These are phyloP conservation scores for Gloeopeniophorella convolvens DNA, from an alignment of 768 basidiomycete genomes.

Conservation along the genomic window DNA sequence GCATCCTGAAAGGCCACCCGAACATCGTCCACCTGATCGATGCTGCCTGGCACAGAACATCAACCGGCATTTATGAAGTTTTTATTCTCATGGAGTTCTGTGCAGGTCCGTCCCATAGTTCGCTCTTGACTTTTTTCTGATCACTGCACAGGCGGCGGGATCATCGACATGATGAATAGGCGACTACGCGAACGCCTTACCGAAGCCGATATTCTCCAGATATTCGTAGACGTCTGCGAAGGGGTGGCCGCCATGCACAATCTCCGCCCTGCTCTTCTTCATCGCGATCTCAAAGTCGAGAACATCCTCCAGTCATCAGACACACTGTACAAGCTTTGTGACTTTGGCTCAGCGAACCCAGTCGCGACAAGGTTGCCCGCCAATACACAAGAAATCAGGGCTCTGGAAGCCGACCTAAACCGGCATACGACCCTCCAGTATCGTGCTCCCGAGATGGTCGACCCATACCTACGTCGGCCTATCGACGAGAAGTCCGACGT, in stretches of 20 bases:
- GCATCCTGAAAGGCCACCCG: slow-evolving; percentile 85
- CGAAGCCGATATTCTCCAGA: slow-evolving; percentile 94
- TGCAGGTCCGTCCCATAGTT: slow-evolving; percentile 48
- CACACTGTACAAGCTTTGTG: slow-evolving; percentile 90
- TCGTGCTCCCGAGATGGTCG: slow-evolving; percentile 98
- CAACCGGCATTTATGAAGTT: slow-evolving; percentile 85
- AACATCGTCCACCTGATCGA: slow-evolving; percentile 96
- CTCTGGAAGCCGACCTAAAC: slow-evolving; percentile 86
- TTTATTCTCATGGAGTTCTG: slow-evolving; percentile 99
- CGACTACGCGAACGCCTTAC: slow-evolving; percentile 90
- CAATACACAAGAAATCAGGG: slow-evolving; percentile 77
- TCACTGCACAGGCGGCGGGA: slow-evolving; percentile 72
- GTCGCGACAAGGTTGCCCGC: slow-evolving; percentile 66
- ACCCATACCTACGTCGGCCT: slow-evolving; percentile 74
- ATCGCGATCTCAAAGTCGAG: slow-evolving; percentile 98
- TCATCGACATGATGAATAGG: slow-evolving; percentile 99
- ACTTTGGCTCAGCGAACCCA: slow-evolving; percentile 90
- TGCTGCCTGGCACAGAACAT: slow-evolving; percentile 82
- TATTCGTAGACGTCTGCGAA: slow-evolving; percentile 97
- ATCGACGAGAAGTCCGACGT: slow-evolving; percentile 95
- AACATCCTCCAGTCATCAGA: slow-evolving; percentile 89
- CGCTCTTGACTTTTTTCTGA: slow-evolving; percentile 4
- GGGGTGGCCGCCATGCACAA: slow-evolving; percentile 97
- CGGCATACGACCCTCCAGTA: slow-evolving; percentile 96
- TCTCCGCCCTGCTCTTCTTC: slow-evolving; percentile 81